phyloP scores from a whole-genome alignment of 1,284 basidiomycete genomes.

The Kwoniella shivajii region DNA sequence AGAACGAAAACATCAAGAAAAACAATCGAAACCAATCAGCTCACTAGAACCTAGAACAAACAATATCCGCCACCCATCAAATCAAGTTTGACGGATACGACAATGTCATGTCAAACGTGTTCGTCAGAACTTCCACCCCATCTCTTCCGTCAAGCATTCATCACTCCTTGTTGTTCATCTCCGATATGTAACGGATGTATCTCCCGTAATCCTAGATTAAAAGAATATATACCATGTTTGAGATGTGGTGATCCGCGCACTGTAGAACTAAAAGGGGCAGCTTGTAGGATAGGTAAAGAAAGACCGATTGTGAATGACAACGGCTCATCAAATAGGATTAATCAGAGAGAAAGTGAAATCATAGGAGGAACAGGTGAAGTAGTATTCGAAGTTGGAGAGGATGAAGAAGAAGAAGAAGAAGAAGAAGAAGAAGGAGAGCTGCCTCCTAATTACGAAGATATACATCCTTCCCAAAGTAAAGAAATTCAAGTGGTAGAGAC shows the following conservation, averaged over 20 bases:
- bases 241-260: slow-evolving; percentile 41
- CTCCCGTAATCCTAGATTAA: slow-evolving; percentile 40
- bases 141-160: slow-evolving; percentile 11
- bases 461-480: neutral
- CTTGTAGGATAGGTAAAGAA: neutral
- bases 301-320: neutral
- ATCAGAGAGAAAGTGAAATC: slow-evolving; percentile 3
- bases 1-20: neutral
- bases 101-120: slow-evolving; percentile 36
- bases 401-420: slow-evolving; percentile 5
- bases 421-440: neutral
- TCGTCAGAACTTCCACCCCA: slow-evolving; percentile 27
- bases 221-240: slow-evolving; percentile 46
- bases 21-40: neutral
- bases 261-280: slow-evolving; percentile 2
- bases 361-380: slow-evolving; percentile 10
- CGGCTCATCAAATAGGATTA: neutral
- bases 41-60: too few species aligned
- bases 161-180: slow-evolving; percentile 40
- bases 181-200: slow-evolving; percentile 45
- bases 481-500: neutral
- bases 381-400: slow-evolving; percentile 22
- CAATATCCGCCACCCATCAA: neutral
- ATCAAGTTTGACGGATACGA: neutral
- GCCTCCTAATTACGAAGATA: slow-evolving; percentile 24